phyloP scores from a whole-genome alignment of 176 grass and related monocot species.

The Lolium multiflorum region DNA sequence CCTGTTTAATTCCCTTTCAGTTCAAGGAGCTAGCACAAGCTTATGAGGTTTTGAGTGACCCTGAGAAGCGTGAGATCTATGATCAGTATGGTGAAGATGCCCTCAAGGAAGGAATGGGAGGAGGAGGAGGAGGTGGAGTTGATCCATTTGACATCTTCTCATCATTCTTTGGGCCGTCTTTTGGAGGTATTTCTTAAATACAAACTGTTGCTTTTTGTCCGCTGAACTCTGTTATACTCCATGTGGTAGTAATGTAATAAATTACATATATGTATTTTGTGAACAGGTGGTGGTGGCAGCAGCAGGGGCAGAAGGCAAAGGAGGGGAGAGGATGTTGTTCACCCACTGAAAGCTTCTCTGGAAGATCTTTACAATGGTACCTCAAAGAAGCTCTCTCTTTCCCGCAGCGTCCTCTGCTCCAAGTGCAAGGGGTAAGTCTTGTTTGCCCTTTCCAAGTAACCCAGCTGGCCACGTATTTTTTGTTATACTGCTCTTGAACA shows the following conservation, averaged over 20 bases:
- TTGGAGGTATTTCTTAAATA: slow-evolving; percentile 61
- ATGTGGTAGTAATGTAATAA: background rate
- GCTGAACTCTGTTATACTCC: background rate
- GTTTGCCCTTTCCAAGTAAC: background rate
- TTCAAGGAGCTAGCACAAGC: slow-evolving; percentile 99
- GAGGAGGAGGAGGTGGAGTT: slow-evolving; percentile 65
- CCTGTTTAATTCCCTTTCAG: slow-evolving; percentile 59
- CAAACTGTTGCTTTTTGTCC: slow-evolving; percentile 6
- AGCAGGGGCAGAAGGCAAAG: slow-evolving; percentile 94
- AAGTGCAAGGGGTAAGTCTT: slow-evolving; percentile 87
- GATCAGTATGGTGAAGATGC: slow-evolving; percentile 98
- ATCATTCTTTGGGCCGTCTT: slow-evolving; percentile 89
- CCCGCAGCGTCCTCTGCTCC: slow-evolving; percentile 80
- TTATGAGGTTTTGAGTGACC: slow-evolving; percentile 94
- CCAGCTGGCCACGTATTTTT: background rate
- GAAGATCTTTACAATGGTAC: slow-evolving; percentile 98
- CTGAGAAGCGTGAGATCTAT: slow-evolving; percentile 99
- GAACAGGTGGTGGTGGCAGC: slow-evolving; percentile 76
- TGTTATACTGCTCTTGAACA: background rate
- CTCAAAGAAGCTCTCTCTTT: slow-evolving; percentile 96
- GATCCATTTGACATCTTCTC: slow-evolving; percentile 98
- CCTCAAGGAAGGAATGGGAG: slow-evolving; percentile 98
- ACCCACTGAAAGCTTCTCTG: slow-evolving; percentile 91
- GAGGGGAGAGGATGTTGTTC: slow-evolving; percentile 95
- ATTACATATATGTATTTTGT: slow-evolving; percentile 6